These are phyloP conservation scores for Blumeriella jaapii DNA, from an alignment of 2,329 filamentous ascomycete genomes.

Conservation along the genomic window DNA sequence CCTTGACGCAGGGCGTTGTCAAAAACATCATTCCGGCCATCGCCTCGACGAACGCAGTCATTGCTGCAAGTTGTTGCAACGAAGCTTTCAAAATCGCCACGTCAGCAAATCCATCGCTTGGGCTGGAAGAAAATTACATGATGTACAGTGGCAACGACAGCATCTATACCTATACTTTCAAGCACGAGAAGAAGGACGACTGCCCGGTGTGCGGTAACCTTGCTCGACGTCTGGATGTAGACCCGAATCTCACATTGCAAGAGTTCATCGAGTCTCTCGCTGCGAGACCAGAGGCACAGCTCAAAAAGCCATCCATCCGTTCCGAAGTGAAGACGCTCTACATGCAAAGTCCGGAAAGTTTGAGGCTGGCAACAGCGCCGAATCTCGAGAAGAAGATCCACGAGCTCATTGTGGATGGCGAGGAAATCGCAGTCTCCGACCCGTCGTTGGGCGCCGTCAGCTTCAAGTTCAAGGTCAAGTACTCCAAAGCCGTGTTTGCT, in stretches of 20 bases:
- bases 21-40: constrained; percentile 99
- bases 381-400: constrained; percentile 70
- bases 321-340: constrained; percentile 77
- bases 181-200: constrained; percentile 86
- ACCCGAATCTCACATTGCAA: constrained; percentile 60
- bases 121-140: constrained; percentile 84
- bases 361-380: constrained; percentile 73
- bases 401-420: constrained; percentile 68
- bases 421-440: constrained; percentile 87
- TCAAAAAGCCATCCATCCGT: constrained; percentile 86
- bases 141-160: constrained; percentile 96
- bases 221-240: constrained; percentile 62
- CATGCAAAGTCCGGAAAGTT: constrained; percentile 69
- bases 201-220: constrained; percentile 88
- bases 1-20: constrained; percentile 90
- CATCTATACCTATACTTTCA: constrained; percentile 96
- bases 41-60: constrained; percentile 92
- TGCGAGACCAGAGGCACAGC: constrained; percentile 73
- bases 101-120: constrained; percentile 67
- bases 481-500: constrained; percentile 12
- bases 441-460: constrained; percentile 56
- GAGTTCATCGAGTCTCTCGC: constrained; percentile 80
- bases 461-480: constrained; percentile 26
- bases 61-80: constrained; percentile 91
- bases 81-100: constrained; percentile 94